Evolutionary conservation across 257 asterid species (phyloP), one percentile per base, ranked within the genome.

Genomic region (Solanum sejunctum): DNA sequence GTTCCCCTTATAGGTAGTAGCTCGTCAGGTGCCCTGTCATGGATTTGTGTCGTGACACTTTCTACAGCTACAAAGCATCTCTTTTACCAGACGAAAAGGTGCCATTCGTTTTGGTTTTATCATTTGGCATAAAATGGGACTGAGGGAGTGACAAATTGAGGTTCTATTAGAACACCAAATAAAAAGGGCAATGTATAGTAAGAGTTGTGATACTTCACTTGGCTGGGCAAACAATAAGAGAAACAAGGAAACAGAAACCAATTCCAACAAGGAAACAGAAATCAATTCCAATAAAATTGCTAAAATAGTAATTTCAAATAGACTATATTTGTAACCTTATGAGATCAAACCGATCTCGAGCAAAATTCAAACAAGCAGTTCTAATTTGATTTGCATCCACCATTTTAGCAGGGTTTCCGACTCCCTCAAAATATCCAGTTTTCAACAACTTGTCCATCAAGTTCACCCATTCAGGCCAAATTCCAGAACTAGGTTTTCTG

Each of bases 391-490:
- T 97, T 63, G 93, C 87, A 85, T 89, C 92, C 88, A 91, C 54
- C 55, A 28, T 89, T 86, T 70, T 87, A 85, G 91, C 91, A 80
- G 97, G 98, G 90, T 91, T 90, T 67, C 95, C 96, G 17, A 85
- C 87, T 84, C 86, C 91, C 23, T 92, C 91, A 81, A 95, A 93
- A 86, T 93, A 95, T 12, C 97, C 99, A 60, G 47, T 86, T 39
- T 86, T 90, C 66, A 90, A 23, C 87, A 94, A 85, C 72, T 85
- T 89, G 69, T 92, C 90, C 96, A 96, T 90, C 63, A 96, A 88
- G 43, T 75, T 92, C 78, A 90, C 91, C 99, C 98, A 96, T 81
- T 97, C 98, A 66, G 90, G 92, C 98, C 98, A 97, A 85, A 85
- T 81, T 51, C 54, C 73, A 12, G 89, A 52, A 56, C 12, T 32